A percentile compares a stretch with the other conserved stretches of the same genome.
These are phyloP conservation scores for Samsoniella hepiali DNA, from an alignment of 2,329 filamentous ascomycete species.

Conservation along the genomic window DNA sequence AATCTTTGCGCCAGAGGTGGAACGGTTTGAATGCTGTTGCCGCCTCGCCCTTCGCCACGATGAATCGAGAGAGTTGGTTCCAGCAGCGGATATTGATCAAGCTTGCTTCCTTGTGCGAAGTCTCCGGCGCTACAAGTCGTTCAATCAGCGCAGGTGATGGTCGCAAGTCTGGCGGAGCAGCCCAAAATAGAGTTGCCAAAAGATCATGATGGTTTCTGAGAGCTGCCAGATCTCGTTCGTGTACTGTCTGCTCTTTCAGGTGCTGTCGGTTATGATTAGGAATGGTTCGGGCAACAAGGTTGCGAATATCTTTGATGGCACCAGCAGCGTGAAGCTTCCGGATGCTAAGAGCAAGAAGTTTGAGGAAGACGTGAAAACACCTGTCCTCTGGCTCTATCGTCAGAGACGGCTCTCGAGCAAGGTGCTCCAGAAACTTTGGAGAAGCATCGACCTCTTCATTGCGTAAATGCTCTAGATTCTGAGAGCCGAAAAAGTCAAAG, in stretches of 20 bases:
- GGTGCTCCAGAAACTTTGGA: constrained; percentile 57
- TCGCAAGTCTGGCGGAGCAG: constrained; percentile 52
- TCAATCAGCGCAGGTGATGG: constrained; percentile 54
- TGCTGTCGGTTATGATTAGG: constrained; percentile 66
- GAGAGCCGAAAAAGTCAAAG: constrained; percentile 66
- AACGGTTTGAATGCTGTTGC: constrained; percentile 49
- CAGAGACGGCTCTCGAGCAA: constrained; percentile 46
- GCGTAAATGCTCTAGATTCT: constrained; percentile 58
- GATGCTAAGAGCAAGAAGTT: constrained; percentile 58
- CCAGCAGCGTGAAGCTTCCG: constrained; percentile 46
- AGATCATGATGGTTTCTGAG: constrained; percentile 68
- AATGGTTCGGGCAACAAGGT: constrained; percentile 58
- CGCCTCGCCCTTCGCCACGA: constrained; percentile 46
- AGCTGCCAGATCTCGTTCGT: constrained; percentile 59
- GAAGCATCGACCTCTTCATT: constrained; percentile 63
- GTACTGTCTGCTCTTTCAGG: constrained; percentile 58
- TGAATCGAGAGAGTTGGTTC: constrained; percentile 58
- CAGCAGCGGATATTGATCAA: constrained; percentile 62
- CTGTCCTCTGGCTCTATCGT: constrained; percentile 52
- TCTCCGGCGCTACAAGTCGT: constrained; percentile 55
- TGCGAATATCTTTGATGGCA: constrained; percentile 55
- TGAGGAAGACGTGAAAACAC: constrained; percentile 67
- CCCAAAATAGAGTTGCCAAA: constrained; percentile 64
- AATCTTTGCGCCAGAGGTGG: constrained; percentile 49
- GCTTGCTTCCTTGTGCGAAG: constrained; percentile 64